Evolutionary conservation across 2,329 filamentous ascomycete species (phyloP).

Genomic region (Penicillium sp.): DNA sequence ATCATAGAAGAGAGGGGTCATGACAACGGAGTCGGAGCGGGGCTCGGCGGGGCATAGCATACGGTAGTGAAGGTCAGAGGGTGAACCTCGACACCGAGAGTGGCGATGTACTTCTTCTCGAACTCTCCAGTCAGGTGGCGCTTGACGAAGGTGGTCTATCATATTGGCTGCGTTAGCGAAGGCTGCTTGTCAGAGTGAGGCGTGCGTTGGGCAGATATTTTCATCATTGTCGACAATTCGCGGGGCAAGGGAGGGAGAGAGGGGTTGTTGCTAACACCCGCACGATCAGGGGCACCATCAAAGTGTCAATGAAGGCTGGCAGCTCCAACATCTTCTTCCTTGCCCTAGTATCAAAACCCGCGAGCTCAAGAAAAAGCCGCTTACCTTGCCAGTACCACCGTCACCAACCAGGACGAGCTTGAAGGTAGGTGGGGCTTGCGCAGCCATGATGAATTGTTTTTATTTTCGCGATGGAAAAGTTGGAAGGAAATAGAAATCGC

Average conservation of each 20-base stretch:
- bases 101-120: slow-evolving; percentile 99
- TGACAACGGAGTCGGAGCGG: slow-evolving; percentile 28
- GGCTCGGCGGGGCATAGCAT: slow-evolving; percentile 67
- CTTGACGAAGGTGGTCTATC: slow-evolving; percentile 99
- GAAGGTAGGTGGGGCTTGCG: slow-evolving; percentile 74
- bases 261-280: slow-evolving; percentile 1
- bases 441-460: slow-evolving; percentile 61
- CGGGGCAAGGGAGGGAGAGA: slow-evolving; percentile 22
- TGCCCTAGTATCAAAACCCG: slow-evolving; percentile 3
- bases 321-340: not conserved
- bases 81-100: slow-evolving; percentile 98
- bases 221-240: slow-evolving; percentile 33
- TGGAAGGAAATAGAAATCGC: slow-evolving; percentile 17
- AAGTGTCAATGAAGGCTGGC: not conserved
- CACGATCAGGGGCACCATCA: slow-evolving; percentile 7
- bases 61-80: slow-evolving; percentile 97
- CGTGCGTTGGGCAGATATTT: slow-evolving; percentile 29
- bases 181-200: slow-evolving; percentile 16
- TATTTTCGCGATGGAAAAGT: slow-evolving; percentile 18
- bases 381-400: slow-evolving; percentile 98
- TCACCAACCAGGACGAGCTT: slow-evolving; percentile 99
- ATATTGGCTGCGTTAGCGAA: slow-evolving; percentile 27
- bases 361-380: slow-evolving; percentile 34
- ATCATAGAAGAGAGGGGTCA: slow-evolving; percentile 1
- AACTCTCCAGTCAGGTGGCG: slow-evolving; percentile 99